Conservation (phyloP, 2,329 filamentous ascomycete genomes). For the Botrytis elliptica region DNA sequence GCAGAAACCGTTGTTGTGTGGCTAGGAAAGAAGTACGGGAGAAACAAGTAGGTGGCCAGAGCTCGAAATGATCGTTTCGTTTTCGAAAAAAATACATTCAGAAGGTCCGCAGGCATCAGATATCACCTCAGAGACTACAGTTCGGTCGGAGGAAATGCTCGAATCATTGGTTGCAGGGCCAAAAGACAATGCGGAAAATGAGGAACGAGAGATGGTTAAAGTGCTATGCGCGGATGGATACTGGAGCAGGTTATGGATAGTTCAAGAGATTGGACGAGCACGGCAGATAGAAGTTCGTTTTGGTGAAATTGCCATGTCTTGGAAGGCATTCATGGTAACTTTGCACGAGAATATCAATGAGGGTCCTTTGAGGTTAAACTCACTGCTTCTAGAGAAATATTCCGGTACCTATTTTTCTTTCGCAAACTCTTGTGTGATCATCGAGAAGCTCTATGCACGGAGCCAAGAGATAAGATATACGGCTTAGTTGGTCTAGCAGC, state of each 20-base stretch:
- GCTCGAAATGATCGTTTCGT: no score
- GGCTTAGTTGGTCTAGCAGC: constrained; percentile 35
- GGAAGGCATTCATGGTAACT: constrained; percentile 6
- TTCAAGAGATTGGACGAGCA: constrained; percentile 36
- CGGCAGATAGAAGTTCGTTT: constrained; percentile 31
- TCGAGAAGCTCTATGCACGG: constrained; percentile 30
- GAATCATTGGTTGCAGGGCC: background rate
- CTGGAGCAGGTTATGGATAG: constrained; percentile 31
- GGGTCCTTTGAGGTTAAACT: constrained; percentile 27
- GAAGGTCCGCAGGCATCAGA: background rate
- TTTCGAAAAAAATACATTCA: background rate
- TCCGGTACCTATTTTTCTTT: constrained; percentile 21
- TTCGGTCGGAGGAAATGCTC: background rate
- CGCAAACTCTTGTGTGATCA: constrained; percentile 31
- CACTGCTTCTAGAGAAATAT: constrained; percentile 24
- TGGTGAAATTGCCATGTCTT: constrained; percentile 20
- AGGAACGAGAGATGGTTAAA: background rate
- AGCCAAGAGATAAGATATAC: constrained; percentile 38
- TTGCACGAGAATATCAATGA: background rate
- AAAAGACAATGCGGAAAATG: background rate
- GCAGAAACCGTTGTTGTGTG: constrained; percentile 10
- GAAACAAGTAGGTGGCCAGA: no score
- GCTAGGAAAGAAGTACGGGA: background rate
- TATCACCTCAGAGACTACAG: background rate
- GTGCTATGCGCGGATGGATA: constrained; percentile 25